Evolutionary conservation across 192 early-diverging fungal species (phyloP).

Genomic region (Mortierella alpina): DNA sequence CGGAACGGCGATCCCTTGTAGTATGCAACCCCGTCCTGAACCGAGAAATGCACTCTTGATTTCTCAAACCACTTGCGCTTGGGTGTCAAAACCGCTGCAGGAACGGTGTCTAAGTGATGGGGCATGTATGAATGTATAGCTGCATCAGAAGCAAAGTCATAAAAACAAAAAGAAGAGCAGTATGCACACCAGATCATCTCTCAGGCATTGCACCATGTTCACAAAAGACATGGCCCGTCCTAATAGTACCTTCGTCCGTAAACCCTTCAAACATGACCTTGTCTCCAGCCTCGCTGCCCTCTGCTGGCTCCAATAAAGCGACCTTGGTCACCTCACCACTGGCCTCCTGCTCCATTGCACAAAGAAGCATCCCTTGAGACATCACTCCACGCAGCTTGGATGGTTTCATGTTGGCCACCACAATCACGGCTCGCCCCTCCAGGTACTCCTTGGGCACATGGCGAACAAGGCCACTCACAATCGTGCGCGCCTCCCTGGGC

Average conservation of each 20-base stretch:
- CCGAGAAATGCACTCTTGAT: slow-evolving; percentile 30
- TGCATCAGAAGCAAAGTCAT: neutral
- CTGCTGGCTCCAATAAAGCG: slow-evolving; percentile 63
- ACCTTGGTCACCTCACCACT: slow-evolving; percentile 55
- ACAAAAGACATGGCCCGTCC: neutral
- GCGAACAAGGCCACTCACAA: slow-evolving; percentile 73
- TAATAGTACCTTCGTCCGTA: slow-evolving; percentile 22
- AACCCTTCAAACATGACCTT: slow-evolving; percentile 60
- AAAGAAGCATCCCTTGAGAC: slow-evolving; percentile 75
- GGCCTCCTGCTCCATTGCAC: slow-evolving; percentile 61
- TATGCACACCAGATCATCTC: neutral
- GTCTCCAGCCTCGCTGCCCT: slow-evolving; percentile 65
- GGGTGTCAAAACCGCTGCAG: slow-evolving; percentile 35
- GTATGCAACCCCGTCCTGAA: slow-evolving; percentile 42
- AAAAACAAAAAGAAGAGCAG: slow-evolving; percentile 8
- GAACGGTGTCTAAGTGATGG: slow-evolving; percentile 19
- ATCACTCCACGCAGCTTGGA: slow-evolving; percentile 70
- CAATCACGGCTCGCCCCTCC: slow-evolving; percentile 61
- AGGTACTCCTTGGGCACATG: slow-evolving; percentile 65
- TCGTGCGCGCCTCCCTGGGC: slow-evolving; percentile 60
- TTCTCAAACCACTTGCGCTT: slow-evolving; percentile 55
- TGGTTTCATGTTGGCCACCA: slow-evolving; percentile 74
- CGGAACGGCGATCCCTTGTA: slow-evolving; percentile 48
- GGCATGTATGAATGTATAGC: too few species aligned
- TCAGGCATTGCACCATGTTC: neutral